Base-by-base conservation (phyloP, 371 early-diverging fungal genomes). In the Blastocladiella emersonii region DNA sequence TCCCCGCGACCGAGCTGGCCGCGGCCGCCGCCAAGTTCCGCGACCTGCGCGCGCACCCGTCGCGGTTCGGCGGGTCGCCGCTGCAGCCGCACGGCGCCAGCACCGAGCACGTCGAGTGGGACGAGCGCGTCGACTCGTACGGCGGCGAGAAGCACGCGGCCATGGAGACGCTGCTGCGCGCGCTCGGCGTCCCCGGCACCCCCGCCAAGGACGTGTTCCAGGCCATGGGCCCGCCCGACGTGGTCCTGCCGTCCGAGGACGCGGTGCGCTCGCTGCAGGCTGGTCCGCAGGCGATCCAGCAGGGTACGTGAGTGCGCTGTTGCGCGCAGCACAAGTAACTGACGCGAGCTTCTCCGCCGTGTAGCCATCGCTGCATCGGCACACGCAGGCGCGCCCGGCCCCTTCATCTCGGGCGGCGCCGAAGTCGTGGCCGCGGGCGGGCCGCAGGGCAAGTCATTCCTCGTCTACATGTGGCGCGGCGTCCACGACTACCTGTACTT, bases 401-500 rank as follows among this genome's bases (percentile, higher is more conserved):
- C 59, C 13, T n/a, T 59, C 36, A 59, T 59, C 32, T 15, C 37
- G 37, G 36, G 30, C 27, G 37, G 17, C 13, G 32, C 15, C 17
- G 7, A 59, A 36, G 3, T 10, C 6, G 34, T 5, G 19, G 34
- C 34, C 6, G 10, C 53, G 34, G 34, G 32, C 34, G 17, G 17
- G n/a, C 41, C 1, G 25, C 34, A 30, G 34, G 59, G 59, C 8
- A 59, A 36, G 19, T 15, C 59, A 8, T 59, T 41, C 44, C 32
- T 59, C 8, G 59, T 59, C 37, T 59, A 59, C 19, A 35, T 41
- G 2, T 59, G 59, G 59, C 37, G 59, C 19, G 59, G 59, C 59
- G 21, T 30, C 3, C 59, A 59, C 44, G 59, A 59, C 35, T 59
- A 41, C 21, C 25, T 59, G 36, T n/a, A n/a, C 25, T 37, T 59